Evolutionary conservation across 192 early-diverging fungal genomes (phyloP), one percentile per base, ranked within the genome.

Genomic region (Coemansia sp.): DNA sequence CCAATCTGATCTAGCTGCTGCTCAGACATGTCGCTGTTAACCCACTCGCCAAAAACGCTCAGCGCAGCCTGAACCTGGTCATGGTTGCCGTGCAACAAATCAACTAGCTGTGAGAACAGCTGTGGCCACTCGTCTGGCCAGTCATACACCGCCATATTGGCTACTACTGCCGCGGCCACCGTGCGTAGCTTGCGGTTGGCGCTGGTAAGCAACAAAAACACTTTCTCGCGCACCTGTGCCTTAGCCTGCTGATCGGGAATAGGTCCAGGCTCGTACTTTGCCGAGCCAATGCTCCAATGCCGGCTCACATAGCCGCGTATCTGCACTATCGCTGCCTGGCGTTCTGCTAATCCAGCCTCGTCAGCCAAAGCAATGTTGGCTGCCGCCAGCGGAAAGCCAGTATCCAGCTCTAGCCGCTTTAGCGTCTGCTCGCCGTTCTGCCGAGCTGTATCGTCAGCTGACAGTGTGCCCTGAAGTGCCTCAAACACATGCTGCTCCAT

Each of bases 101-200:
- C 78, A 15, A 94, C 76, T 25, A 96, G 82, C 50, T 88, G 76
- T 66, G 89, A 87, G 69, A 97, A 86, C 27, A 98, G 85, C 54
- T 92, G 87, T 12, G 92, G 91, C 96, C 96, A 98, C 23, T 88
- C 79, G 66, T 96, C 94, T 5, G 95, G 94, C 87, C 90, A 96
- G 83, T 98, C 96, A 43, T 90, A 86, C 52, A 88, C 86, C 0
- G 94, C 96, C 69, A 98, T 94, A 69, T 86, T 89, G 15, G 96
- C 92, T 5, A 96, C 80, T 5, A 89, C 88, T 47, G 90, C 92
- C 11, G 94, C 95, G 1, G 79, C 65, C 6, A 61, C 79, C 21
- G 32, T 61, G 24, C 70, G 66, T 17, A 81, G 70, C 63, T 73
- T 81, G 61, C 69, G 63, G 58, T 66, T 19, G 50, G 45, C 37